These are phyloP conservation scores for Fusarium incarnatum DNA, from an alignment of 2,329 filamentous ascomycete genomes.

Conservation along the genomic window DNA sequence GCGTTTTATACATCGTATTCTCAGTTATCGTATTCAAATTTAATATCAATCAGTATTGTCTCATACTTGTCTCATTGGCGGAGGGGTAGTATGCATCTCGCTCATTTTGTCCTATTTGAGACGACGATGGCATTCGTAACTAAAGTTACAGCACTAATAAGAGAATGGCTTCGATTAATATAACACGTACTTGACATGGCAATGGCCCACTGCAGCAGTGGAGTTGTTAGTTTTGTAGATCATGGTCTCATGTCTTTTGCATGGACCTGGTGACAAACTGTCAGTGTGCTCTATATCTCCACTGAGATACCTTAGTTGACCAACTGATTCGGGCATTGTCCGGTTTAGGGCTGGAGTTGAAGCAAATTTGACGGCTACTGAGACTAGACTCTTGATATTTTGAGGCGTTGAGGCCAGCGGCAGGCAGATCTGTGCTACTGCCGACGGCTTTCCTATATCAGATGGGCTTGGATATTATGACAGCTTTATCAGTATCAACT, in stretches of 20 bases:
- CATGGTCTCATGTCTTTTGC: neutral
- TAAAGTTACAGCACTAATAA: neutral
- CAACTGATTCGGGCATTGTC: neutral
- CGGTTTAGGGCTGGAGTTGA: neutral
- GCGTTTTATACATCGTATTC: slow-evolving; percentile 19
- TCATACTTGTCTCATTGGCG: neutral
- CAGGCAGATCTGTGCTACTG: neutral
- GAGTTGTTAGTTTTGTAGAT: slow-evolving; percentile 18
- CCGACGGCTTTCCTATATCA: neutral
- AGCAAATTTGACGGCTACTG: neutral
- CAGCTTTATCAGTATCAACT: neutral
- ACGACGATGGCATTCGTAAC: neutral
- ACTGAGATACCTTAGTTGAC: neutral
- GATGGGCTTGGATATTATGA: neutral
- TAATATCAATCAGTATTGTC: neutral
- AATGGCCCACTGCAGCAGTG: neutral
- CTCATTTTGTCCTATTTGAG: neutral
- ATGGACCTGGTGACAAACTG: neutral
- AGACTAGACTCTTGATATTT: neutral
- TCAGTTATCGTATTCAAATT: neutral
- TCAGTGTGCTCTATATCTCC: neutral
- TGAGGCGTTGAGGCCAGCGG: neutral
- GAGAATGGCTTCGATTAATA: neutral
- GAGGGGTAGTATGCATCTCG: neutral
- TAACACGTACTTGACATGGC: neutral